Evolutionary conservation across 352 stramenopile species (phyloP), one percentile per base, ranked within the genome.

Genomic region (Thalassiosira hispida): DNA sequence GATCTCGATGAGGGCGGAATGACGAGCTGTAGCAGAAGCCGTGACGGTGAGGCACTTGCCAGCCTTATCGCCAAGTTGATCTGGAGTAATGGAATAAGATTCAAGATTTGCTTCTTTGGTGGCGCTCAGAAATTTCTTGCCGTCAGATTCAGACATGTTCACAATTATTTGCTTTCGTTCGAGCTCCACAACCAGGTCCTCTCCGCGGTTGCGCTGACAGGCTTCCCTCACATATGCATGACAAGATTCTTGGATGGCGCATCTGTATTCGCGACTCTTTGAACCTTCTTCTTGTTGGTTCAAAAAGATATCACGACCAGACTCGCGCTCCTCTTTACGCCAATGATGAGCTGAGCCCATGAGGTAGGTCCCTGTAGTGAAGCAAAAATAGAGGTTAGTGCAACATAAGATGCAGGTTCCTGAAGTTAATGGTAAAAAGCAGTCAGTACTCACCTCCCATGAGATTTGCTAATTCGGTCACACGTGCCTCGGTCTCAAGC

Each of bases 391-490:
- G 1, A 27, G 52, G 22, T 69, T 16, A 69, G 25, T 35, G 6
- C 27, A 59, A 46, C 0, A 49, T 23, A 56, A 69, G 60, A 31
- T 33, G 27, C 20, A 47, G n/a, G 38, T 47, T 18, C 38, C 16
- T 56, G 40, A 53, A 62, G n/a, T 18, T 25, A 22, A 29, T 46
- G 25, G 49, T 14, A 42, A 56, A 46, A 27, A 60, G 11, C 3
- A 66, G 18, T 67, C 12, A 31, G 16, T 51, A 78, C 47, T 63
- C 56, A 49, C 71, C 77, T 64, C 81, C 81, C 81, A 88, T 88
- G 16, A 88, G 56, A 72, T 88, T 88, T 0, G 76, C 76, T 44
- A 88, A 59, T 29, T 88, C 81, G 11, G 70, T 88, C 16, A 88
- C 81, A 16, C 81, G 67, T 12, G 68, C 74, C 65, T 85, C 77